Base-by-base conservation (phyloP, 495 filamentous ascomycete genomes). In the Penicillium samsonianum region DNA sequence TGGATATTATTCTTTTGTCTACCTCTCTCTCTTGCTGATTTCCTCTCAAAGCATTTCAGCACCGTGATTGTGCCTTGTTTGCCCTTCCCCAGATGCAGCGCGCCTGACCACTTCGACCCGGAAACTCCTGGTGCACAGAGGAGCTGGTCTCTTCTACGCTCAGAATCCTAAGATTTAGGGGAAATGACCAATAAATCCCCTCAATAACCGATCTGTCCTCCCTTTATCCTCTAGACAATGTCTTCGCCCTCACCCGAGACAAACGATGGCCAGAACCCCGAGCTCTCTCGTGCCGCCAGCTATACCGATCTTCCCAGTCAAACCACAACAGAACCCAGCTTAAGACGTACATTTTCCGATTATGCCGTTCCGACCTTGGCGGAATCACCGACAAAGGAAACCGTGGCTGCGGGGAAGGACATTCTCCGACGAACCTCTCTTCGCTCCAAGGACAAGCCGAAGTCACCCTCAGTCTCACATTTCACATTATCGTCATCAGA, bases 301-400 rank as follows among this genome's bases (percentile, higher is more conserved):
- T 79, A 74, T 53, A 73, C 73, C 53, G 69, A 79, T 51, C 69
- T 78, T 31, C 69, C 69, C 12, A 71, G 67, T 16, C 65, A 71
- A 22, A 14, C 60, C 12, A 42, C 47, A 0, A 28, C 69, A 47
- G 65, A 69, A 38, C 35, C 68, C 20, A 52, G 25, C 12, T 57
- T 79, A n/a, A 68, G 74, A 63, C 68, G 75, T 49, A 79, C 72
- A 22, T 78, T 79, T 59, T 79, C 77, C 28, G 75, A 78, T 50
- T 58, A 73, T 55, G 68, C 69, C 11, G 65, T 73, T 14, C 73
- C 74, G 12, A 57, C 63, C 17, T 61, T 70, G 37, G 53, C 70
- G 37, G 61, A 71, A 4, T 73, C 75, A 4, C 74, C 73, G 11
- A 73, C 74, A 6, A 77, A 78, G 56, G 77, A 79, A 53, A 74